Conservation (phyloP, 164 flowering plant genomes). For the Litsea cubeba region DNA sequence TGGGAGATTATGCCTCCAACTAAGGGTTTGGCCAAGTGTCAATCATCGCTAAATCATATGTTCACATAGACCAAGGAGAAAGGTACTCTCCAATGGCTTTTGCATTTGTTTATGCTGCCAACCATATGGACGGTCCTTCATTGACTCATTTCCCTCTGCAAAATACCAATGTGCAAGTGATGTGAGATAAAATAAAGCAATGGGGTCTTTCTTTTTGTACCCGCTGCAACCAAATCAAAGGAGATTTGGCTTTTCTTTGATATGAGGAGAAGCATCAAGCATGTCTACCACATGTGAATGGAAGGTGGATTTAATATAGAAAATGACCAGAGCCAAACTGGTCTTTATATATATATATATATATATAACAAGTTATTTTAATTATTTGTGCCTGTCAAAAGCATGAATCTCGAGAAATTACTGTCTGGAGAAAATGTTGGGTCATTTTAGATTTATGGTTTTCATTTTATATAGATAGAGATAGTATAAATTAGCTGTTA, state of each 20-base stretch:
- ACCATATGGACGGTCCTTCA: conserved; percentile 11
- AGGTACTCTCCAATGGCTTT: not conserved
- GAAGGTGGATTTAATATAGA: not conserved
- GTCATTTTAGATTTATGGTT: too few relatives aligned
- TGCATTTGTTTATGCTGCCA: conserved; percentile 16
- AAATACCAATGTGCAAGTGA: not conserved
- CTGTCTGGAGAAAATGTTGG: too few relatives aligned
- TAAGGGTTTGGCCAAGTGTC: conserved; percentile 33
- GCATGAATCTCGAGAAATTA: not conserved
- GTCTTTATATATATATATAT: not conserved
- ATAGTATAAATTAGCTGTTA: not conserved
- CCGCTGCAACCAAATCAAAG: not conserved
- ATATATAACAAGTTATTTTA: too few relatives aligned
- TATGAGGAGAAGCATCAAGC: not conserved
- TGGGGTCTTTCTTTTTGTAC: not conserved
- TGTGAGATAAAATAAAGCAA: not conserved
- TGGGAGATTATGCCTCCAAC: conserved; percentile 4
- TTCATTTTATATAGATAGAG: too few relatives aligned
- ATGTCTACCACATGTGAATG: not conserved
- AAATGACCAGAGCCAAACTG: not conserved
- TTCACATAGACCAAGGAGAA: conserved; percentile 17
- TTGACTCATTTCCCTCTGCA: not conserved
- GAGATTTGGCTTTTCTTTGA: not conserved
- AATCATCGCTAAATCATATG: conserved; percentile 46
- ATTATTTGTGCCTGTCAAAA: not conserved